Evolutionary conservation across 208 protist species (phyloP).

Genomic region (Crithidia expoeki): DNA sequence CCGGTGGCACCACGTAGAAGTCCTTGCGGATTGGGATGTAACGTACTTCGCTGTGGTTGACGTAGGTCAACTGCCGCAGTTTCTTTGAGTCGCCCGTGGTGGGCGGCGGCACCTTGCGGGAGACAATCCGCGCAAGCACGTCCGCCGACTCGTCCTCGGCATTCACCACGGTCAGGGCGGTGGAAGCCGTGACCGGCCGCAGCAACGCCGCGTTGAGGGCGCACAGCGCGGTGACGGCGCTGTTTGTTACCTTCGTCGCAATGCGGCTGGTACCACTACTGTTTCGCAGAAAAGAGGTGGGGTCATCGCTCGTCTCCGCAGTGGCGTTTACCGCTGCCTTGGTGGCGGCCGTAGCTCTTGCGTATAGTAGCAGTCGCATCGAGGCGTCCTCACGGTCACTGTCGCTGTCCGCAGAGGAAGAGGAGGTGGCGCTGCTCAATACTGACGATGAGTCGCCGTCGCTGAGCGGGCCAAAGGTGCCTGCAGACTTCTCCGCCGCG

Average conservation of each 20-base stretch:
- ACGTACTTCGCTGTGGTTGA: constrained; percentile 65
- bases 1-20: constrained; percentile 84
- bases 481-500: not conserved
- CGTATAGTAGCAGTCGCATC: constrained; percentile 57
- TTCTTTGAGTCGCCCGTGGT: constrained; percentile 62
- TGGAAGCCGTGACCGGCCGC: constrained; percentile 54
- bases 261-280: not conserved
- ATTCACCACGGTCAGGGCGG: constrained; percentile 73
- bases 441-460: constrained; percentile 2
- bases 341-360: constrained; percentile 40
- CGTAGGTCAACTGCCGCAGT: constrained; percentile 72
- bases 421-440: constrained; percentile 16
- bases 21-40: constrained; percentile 76
- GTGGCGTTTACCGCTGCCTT: not conserved
- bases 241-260: not conserved
- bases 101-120: constrained; percentile 61
- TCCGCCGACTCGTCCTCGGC: constrained; percentile 75
- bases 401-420: constrained; percentile 25
- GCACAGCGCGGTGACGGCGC: constrained; percentile 37
- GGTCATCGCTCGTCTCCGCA: not conserved
- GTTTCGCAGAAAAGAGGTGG: constrained; percentile 14
- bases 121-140: constrained; percentile 43
- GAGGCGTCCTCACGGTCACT: constrained; percentile 39
- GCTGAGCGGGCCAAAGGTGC: constrained; percentile 5
- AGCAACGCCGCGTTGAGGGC: constrained; percentile 56